Evolutionary conservation across 352 stramenopile species (phyloP).

Genomic region (Pythium sukuiense): DNA sequence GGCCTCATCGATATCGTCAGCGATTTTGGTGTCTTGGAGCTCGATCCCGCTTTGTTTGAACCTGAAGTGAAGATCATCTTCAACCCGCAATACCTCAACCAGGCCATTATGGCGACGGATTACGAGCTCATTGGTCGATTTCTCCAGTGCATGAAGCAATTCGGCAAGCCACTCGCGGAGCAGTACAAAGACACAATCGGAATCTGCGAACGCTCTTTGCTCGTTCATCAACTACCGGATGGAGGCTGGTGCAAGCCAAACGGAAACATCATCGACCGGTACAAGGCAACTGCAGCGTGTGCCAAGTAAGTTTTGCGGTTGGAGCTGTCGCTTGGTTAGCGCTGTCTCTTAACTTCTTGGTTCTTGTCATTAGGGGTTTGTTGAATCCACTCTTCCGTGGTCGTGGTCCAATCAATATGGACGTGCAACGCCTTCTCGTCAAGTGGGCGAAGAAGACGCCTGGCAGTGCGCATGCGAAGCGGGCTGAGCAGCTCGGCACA

Average conservation of each 20-base stretch:
- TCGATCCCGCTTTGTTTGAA: constrained; percentile 66
- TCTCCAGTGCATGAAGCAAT: constrained; percentile 79
- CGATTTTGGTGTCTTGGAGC: constrained; percentile 72
- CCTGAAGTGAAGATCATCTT: constrained; percentile 76
- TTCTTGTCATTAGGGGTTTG: constrained; percentile 41
- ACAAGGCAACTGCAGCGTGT: constrained; percentile 80
- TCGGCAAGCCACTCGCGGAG: constrained; percentile 41
- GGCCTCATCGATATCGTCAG: constrained; percentile 74
- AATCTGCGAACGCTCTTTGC: constrained; percentile 62
- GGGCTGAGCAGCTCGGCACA: constrained; percentile 25
- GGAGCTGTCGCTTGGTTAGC: too few species aligned
- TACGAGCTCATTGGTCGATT: constrained; percentile 76
- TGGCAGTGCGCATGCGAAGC: constrained; percentile 22
- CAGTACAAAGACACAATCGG: constrained; percentile 48
- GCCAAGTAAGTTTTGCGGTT: constrained; percentile 59
- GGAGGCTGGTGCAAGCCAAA: constrained; percentile 72
- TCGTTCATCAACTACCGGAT: constrained; percentile 66
- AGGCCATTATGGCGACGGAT: constrained; percentile 67
- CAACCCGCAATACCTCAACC: constrained; percentile 68
- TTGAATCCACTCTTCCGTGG: constrained; percentile 53
- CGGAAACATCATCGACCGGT: constrained; percentile 60
- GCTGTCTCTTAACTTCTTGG: not conserved
- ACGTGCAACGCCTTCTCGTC: constrained; percentile 64
- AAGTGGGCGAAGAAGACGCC: constrained; percentile 56
- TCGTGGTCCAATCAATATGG: constrained; percentile 50